Conservation (phyloP, 306 rosid species). For the Rosa persica region DNA sequence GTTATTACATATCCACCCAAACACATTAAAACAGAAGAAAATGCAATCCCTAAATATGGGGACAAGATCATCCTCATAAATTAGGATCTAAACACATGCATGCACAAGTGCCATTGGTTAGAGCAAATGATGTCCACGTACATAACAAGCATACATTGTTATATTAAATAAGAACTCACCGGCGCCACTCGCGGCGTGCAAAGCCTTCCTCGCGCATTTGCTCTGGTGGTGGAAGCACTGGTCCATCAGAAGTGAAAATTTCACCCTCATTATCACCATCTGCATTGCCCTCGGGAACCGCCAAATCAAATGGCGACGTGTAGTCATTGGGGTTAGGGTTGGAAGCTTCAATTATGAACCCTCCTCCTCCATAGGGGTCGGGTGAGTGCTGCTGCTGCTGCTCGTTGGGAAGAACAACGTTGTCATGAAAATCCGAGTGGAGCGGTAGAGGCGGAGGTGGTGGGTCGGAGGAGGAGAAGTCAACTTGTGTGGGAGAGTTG, state of each 20-base stretch:
- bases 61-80: not conserved
- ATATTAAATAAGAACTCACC: slow-evolving; percentile 39
- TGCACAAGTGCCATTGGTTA: not conserved
- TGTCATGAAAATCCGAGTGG: slow-evolving; percentile 25
- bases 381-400: slow-evolving; percentile 28
- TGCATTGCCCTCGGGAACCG: slow-evolving; percentile 22
- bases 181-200: slow-evolving; percentile 88
- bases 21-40: not conserved
- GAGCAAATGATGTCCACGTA: not conserved
- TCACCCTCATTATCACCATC: not conserved
- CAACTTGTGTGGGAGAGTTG: slow-evolving; percentile 10
- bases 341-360: slow-evolving; percentile 33
- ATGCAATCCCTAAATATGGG: not conserved
- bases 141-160: not conserved
- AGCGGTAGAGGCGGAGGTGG: slow-evolving; percentile 25
- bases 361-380: slow-evolving; percentile 32
- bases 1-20: not conserved
- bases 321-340: slow-evolving; percentile 44
- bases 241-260: slow-evolving; percentile 50
- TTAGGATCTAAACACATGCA: not conserved
- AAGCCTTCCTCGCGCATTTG: slow-evolving; percentile 77
- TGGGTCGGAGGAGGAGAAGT: slow-evolving; percentile 25
- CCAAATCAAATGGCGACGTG: slow-evolving; percentile 56
- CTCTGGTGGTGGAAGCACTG: slow-evolving; percentile 61
- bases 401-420: slow-evolving; percentile 21